Base-by-base conservation (phyloP, 257 asterid genomes). In the Salvia hispanica region DNA sequence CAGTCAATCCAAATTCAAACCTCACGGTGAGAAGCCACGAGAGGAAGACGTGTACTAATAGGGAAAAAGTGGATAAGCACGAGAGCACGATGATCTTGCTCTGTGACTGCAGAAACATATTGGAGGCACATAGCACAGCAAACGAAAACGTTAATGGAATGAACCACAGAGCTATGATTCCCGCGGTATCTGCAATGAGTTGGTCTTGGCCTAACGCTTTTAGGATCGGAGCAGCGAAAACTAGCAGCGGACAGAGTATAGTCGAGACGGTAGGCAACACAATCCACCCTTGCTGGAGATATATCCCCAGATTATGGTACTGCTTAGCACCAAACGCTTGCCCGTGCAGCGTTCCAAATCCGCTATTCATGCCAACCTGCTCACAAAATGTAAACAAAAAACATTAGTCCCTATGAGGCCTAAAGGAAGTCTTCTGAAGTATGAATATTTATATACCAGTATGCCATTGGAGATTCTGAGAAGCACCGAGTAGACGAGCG, bases 251-350 rank as follows among this genome's bases (percentile, higher is more conserved):
- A n/a, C n/a, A 58, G 0, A 58, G 46, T 3, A 9, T 8, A 14
- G n/a, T 21, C 47, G 47, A 46, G 47, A 37, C 44, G 12, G 63
- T 7, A 36, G 42, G 11, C 47, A 83, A 66, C 42, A 86, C 64
- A 1, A 86, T 69, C 96, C 96, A 89, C 21, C 87, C 81, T 67
- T 89, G 71, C 68, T 86, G 96, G 4, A 89, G 87, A 77, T 86
- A 87, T 39, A 89, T 62, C 36, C 96, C 96, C 3, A 89, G 86
- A 90, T 85, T 86, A 56, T 83, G 85, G 34, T 83, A 76, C 31
- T 84, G 90, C 40, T 60, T 77, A 4, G 88, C 96, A 1, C 96
- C 95, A 45, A 77, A 89, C 2, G 96, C 87, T 66, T 89, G 96
- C 56, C 96, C 95, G 55, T 86, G 80, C 0, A 86, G 52, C 3